Conservation (phyloP, 75 land plant genomes). For the Cupressus sempervirens region DNA sequence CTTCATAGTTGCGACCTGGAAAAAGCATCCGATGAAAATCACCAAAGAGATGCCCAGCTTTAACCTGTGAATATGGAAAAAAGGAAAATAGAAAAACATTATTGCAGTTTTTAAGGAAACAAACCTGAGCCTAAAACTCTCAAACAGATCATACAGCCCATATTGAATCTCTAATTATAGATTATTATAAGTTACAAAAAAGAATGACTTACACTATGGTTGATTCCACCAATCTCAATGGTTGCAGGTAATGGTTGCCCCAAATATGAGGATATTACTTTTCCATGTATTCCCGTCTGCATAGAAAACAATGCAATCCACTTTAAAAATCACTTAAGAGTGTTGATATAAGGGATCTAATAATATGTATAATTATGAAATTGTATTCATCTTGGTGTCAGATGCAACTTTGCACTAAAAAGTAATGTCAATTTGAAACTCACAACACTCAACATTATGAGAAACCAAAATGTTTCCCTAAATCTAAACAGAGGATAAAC, state of each 20-base stretch:
- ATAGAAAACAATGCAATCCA: background rate
- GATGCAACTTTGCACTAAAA: background rate
- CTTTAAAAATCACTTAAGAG: background rate
- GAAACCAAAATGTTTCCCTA: background rate
- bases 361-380: background rate
- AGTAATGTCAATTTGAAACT: background rate
- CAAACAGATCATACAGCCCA: background rate
- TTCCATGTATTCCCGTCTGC: conserved; percentile 87
- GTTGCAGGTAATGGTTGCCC: conserved; percentile 76
- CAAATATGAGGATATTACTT: conserved; percentile 50
- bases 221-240: conserved; percentile 63
- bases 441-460: background rate
- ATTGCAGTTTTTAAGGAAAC: background rate
- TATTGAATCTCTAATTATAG: background rate
- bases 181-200: conserved; percentile 1
- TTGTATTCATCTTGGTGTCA: background rate
- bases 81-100: background rate
- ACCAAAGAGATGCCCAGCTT: conserved; percentile 58
- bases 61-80: conserved; percentile 40
- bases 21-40: conserved; percentile 76
- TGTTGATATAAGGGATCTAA: background rate
- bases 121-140: background rate
- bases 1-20: conserved; percentile 73
- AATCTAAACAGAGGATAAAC: background rate
- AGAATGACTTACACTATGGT: conserved; percentile 52